Base-by-base conservation (phyloP, 2,329 filamentous ascomycete species). In the Colletotrichum neosansevieriae region DNA sequence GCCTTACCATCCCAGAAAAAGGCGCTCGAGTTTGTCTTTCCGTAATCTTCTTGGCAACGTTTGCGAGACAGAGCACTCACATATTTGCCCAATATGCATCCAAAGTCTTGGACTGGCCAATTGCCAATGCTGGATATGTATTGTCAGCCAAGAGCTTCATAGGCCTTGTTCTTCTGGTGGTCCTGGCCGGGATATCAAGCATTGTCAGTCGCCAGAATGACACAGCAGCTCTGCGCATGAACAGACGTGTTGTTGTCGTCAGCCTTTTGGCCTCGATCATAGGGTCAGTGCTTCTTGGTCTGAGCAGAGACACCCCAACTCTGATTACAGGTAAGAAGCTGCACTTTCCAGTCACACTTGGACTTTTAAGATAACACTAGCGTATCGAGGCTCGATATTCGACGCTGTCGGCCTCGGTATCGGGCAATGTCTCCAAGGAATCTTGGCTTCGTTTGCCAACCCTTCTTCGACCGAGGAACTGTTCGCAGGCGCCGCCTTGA, bases 81-180 rank as follows among this genome's bases (percentile, higher is more conserved):
- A 17, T 59, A 2, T 49, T 59, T 29, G 44, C 45, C 10, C 57
- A 59, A 19, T 59, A 59, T 19, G 45, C 57, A 9, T 59, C 57
- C 17, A 59, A 59, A 21, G 57, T 59, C 6, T 17, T 59, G 9
- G 13, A 50, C 32, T 59, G 57, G 57, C 44, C 44, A 9, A 59
- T 59, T 9, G 57, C 57, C 32, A 59, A 36, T 3, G 10, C 57
- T 12, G 57, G 57, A 11, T 59, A 59, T 9, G 19, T 59, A 44
- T 21, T 38, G 7, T 59, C 57, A n/a, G 44, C 36, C 40, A 59
- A 59, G 57, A 59, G 57, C 29, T 24, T 59, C 17, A 19, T 59
- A 2, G 47, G 42, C 1, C 57, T 59, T 12, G 1, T 59, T 7
- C 44, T 59, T 15, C 44, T 50, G 1, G 17, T 40, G 3, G 15